Base-by-base conservation (phyloP, 2,329 filamentous ascomycete species). In the Pseudopyricularia cyperi region DNA sequence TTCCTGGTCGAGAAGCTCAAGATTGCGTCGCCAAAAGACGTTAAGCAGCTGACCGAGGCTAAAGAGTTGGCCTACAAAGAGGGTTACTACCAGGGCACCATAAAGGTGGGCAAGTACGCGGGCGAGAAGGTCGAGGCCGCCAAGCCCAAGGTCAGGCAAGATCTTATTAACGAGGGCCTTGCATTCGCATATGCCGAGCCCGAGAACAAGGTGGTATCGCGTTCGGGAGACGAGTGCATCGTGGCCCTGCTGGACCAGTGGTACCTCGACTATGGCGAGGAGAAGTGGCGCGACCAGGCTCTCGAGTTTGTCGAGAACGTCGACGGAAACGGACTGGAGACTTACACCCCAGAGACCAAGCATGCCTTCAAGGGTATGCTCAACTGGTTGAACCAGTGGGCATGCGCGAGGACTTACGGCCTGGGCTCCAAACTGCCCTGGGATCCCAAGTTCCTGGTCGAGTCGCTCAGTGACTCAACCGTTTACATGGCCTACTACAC, bases 21-120 rank as follows among this genome's bases (percentile, higher is more conserved):
- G 76, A 98, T 98, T 64, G 84, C 88, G 57, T 97, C 91, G 12
- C 91, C 93, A 56, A 98, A 98, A 70, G 93, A 98, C 64, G 79
- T 83, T 34, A 93, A 87, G 65, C 85, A 90, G 68, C 81, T 98
- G 34, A 52, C 46, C 47, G 86, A 96, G 67, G 93, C 93, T 46
- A 98, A 98, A 71, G 91, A 97, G 59, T 73, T 94, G 58, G 90
- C 93, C 0, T 98, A 98, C 76, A 95, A 93, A 69, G 90, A 96
- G 64, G 93, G 90, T 15, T 97, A 88, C 74, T 98, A 98, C 73
- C 89, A 95, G 71, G 93, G 93, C 58, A 85, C 78, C 53, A 87
- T 98, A 82, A 74, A 89, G 57, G 78, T 88, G 55, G 93, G 93
- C 53, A 87, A 95, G 30, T 95, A 87, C 70, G 86, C 84, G 66